Base-by-base conservation (phyloP, 78 protist genomes). In the Blattamonas nauphoetae region DNA sequence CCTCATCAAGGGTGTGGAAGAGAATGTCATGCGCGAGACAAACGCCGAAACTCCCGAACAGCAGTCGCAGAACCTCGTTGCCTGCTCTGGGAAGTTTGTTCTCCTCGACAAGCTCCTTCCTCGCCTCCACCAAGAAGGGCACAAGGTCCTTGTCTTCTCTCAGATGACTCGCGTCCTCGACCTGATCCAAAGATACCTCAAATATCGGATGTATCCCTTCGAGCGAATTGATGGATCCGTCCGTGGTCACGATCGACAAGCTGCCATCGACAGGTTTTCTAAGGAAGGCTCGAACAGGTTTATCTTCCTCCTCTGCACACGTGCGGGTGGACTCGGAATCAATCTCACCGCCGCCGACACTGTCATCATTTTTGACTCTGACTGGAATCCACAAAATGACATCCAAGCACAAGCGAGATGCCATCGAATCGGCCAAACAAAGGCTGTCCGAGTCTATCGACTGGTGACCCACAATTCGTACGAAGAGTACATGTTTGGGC, bases 311-410 rank as follows among this genome's bases (percentile, higher is more conserved):
- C 91, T 96, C 41, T 95, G 94, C 77, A 97, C 99, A 3, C 83
- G 95, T 3, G 99, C 99, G 0, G 99, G 99, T 79, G 99, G 99
- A 1, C 84, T 95, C 6, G 99, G 99, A 85, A 95, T 97, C 91
- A 97, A 96, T 86, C 91, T 97, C 41, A 86, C 92, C 0, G 92
- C 98, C 1, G 98, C 99, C 0, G 98, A 97, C 87, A 96, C 98
- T 1, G 98, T 96, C 77, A 89, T 97, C 89, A 95, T 97, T 84
- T 96, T 92, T 84, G 99, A 97, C 86, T 44, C 89, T n/a, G 99
- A 97, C 85, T 97, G 98, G 98, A 96, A 97, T 87, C 98, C 99
- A 21, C 97, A 95, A 45, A 93, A 96, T 85, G 99, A 97, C 85
- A 4, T 96, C 34, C 99, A 97, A 86, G 98, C 97, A 29, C 90